Evolutionary conservation across 768 basidiomycete species (phyloP), one percentile per base, ranked within the genome.

Genomic region (Pleurotus salmoneostramineus): DNA sequence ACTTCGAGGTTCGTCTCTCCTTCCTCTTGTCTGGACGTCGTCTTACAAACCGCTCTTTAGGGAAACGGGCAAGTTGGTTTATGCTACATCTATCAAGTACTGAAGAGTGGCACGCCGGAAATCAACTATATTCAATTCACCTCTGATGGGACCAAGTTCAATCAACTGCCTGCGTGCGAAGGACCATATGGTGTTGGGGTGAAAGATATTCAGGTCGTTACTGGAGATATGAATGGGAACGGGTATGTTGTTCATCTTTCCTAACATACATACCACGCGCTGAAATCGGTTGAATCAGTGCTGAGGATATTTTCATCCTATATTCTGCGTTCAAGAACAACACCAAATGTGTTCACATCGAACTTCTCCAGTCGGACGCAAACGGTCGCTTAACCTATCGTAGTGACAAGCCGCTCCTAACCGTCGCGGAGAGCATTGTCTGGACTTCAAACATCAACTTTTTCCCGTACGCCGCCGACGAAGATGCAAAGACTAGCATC

Each of bases 401-500:
- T 36, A 15, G 3, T 11, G 50, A 37, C 2, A 35, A 40, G 21
- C 50, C 50, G 2, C 35, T 52, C 10, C 11, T 37, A 1, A 2
- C 34, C 11, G 35, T 37, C 0, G 50, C 34, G 7, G n/a, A 52
- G 11, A 37, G 14, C 11, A 43, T 57, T n/a, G 10, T 34, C 17
- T 60, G 59, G 59, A 50, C 56, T 1, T 32, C 51, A n/a, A 51
- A 47, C n/a, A 60, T 50, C 7, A 57, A 12, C 50, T 57, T 57
- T 42, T 33, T 60, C 33, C 59, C 59, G 12, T 60, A 57, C 35
- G 45, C 56, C 4, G 47, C 47, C 4, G 59, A 60, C 6, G 59
- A 60, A n/a, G 59, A 60, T 37, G 59, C 56, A 10, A 60, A 60
- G 56, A 60, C 59, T 10, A 60, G 59, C 34, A 17, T 60, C 6